Evolutionary conservation across 139 green algal genomes (phyloP).

Genomic region (Chloropicon primus): DNA sequence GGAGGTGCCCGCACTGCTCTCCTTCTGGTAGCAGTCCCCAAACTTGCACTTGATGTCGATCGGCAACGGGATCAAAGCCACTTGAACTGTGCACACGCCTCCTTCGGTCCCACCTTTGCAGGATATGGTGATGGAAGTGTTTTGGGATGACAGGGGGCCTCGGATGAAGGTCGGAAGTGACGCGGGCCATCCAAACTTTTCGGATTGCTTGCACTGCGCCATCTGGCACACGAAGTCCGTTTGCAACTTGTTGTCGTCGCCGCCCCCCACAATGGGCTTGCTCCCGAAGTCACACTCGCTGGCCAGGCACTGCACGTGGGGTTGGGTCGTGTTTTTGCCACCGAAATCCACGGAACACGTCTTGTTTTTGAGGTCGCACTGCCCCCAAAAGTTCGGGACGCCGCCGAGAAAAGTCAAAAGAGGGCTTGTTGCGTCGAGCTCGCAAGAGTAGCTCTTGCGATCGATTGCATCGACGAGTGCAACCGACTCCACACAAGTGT

Average conservation of each 20-base stretch:
- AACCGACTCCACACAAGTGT: not conserved
- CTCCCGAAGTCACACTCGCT: not conserved
- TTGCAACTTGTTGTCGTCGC: not conserved
- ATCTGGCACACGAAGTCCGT: not conserved
- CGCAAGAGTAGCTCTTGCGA: not conserved
- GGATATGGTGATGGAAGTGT: not conserved
- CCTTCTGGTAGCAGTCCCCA: not conserved
- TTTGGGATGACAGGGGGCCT: not conserved
- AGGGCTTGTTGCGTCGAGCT: not conserved
- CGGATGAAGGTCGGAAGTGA: not conserved
- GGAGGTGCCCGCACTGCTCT: too few relatives aligned
- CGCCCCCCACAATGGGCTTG: not conserved
- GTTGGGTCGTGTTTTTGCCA: not conserved
- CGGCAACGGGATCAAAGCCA: not conserved
- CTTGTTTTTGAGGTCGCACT: not conserved
- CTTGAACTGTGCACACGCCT: not conserved
- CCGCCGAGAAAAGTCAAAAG: not conserved
- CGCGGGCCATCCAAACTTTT: not conserved
- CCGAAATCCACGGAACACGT: not conserved
- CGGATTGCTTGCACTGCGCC: not conserved
- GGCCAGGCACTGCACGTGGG: not conserved
- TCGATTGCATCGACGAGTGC: not conserved
- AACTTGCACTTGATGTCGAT: not conserved
- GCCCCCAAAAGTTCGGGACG: not conserved
- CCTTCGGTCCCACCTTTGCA: not conserved